Evolutionary conservation across 2,329 filamentous ascomycete genomes (phyloP), one percentile per base, ranked within the genome.

Genomic region (Trichoderma afroharzianum): DNA sequence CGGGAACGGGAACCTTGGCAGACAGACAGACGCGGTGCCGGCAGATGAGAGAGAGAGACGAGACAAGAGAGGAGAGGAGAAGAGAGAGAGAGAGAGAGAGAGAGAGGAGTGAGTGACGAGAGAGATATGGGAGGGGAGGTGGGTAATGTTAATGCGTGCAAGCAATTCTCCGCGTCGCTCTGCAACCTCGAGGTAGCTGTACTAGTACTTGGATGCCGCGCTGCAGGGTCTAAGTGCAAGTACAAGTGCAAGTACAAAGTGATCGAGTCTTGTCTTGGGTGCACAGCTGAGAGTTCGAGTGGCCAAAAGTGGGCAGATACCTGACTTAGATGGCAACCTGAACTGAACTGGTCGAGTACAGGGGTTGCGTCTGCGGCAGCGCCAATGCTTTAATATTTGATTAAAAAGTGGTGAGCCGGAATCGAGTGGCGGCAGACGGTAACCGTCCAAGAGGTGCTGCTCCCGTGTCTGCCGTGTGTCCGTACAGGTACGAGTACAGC

Each of bases 401-500:
- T 43, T 24, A 36, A 61, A 50, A 59, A 67, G 18, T 50, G 39
- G n/a, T 32, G 26, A 47, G 66, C 66, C 55, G 66, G 66, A 68
- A 68, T 61, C 66, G 57, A 68, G 36, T 62, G 66, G 66, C 66
- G 66, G 66, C 66, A 61, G 36, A 68, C 18, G 55, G 55, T 58
- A 55, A 55, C 53, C 26, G 53, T 28, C 28, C 30, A 30, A 30
- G 26, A n/a, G 28, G 39, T 33, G 26, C 66, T 33, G 57, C 30
- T 68, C 66, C 57, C 66, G 66, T 63, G 59, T 70, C 58, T 63
- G 32, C 68, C 59, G 68, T 55, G 58, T 39, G 59, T 61, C 66
- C 57, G 57, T 33, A 59, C 53, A 57, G 28, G 28, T 59, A 59
- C 53, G 30, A 18, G 28, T 59, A 33, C 57, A 59, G 57, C 57